Conservation (phyloP, 306 rosid genomes). For the Sicyos baderoa region DNA sequence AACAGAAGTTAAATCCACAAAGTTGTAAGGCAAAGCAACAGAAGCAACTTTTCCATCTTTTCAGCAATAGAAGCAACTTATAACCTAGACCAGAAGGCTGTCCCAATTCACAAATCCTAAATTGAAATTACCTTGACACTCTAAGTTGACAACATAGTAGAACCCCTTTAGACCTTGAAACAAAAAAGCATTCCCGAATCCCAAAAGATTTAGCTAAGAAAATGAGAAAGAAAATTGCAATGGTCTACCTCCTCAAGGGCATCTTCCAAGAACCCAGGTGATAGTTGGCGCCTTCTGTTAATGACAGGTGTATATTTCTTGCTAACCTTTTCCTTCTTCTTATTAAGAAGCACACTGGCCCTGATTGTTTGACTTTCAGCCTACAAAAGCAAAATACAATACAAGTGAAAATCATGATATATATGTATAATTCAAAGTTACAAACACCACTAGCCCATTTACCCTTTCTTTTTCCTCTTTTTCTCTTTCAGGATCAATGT, state of each 20-base stretch:
- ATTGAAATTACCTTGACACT: not conserved
- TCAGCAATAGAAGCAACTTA: not conserved
- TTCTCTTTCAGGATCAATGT: conserved; percentile 98
- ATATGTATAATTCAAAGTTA: conserved; percentile 14
- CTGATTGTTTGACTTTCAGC: conserved; percentile 87
- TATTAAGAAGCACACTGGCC: conserved; percentile 69
- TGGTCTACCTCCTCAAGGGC: conserved; percentile 82
- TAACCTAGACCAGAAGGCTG: not conserved
- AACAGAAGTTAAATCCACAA: not conserved
- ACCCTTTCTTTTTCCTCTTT: conserved; percentile 98
- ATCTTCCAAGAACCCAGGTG: conserved; percentile 94
- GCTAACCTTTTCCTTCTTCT: conserved; percentile 81
- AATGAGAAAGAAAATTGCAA: not conserved
- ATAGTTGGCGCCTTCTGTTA: conserved; percentile 91
- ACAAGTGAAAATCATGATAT: conserved; percentile 17
- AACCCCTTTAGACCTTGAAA: not conserved
- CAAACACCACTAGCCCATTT: conserved; percentile 17
- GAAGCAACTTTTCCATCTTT: not conserved
- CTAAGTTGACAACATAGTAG: not conserved
- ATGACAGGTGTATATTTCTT: conserved; percentile 70
- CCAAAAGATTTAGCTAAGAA: not conserved
- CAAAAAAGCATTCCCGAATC: too few species aligned
- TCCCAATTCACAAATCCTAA: not conserved
- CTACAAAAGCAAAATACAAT: conserved; percentile 34
- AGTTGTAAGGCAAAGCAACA: not conserved